Evolutionary conservation across 2,329 filamentous ascomycete genomes (phyloP).

Genomic region (Hypoxylon sp.): DNA sequence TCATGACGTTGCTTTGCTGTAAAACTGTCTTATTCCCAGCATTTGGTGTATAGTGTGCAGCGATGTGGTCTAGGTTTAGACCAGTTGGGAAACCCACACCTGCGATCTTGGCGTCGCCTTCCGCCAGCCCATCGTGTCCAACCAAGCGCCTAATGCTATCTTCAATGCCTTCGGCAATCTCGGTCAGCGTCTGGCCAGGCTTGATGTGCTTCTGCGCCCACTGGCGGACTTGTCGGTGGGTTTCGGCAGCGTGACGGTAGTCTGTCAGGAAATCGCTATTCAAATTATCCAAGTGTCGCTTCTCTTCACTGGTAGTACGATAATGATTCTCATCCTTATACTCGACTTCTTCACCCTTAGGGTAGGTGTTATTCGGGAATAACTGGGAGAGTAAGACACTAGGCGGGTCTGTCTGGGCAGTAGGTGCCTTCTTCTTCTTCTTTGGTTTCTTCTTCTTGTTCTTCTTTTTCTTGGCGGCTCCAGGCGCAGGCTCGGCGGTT

Average conservation of each 20-base stretch:
- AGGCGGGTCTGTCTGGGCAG: constrained; percentile 82
- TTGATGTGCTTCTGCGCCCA: constrained; percentile 86
- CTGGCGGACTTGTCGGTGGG: constrained; percentile 89
- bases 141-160: constrained; percentile 83
- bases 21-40: constrained; percentile 85
- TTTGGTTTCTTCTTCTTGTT: constrained; percentile 86
- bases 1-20: constrained; percentile 82
- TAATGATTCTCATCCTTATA: constrained; percentile 84
- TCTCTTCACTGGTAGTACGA: constrained; percentile 87
- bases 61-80: constrained; percentile 86
- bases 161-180: constrained; percentile 91
- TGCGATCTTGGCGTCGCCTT: constrained; percentile 82
- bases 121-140: constrained; percentile 81
- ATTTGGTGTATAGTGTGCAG: constrained; percentile 90
- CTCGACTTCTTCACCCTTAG: constrained; percentile 82
- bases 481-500: constrained; percentile 56
- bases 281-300: constrained; percentile 84
- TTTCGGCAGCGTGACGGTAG: constrained; percentile 87
- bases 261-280: constrained; percentile 84
- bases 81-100: constrained; percentile 92
- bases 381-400: constrained; percentile 80
- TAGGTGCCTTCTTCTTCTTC: constrained; percentile 77
- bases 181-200: constrained; percentile 83
- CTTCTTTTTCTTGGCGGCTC: constrained; percentile 75
- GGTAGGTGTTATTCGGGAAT: constrained; percentile 80